Evolutionary conservation across 2,329 filamentous ascomycete genomes (phyloP).

Genomic region (Beauveria caledonica): DNA sequence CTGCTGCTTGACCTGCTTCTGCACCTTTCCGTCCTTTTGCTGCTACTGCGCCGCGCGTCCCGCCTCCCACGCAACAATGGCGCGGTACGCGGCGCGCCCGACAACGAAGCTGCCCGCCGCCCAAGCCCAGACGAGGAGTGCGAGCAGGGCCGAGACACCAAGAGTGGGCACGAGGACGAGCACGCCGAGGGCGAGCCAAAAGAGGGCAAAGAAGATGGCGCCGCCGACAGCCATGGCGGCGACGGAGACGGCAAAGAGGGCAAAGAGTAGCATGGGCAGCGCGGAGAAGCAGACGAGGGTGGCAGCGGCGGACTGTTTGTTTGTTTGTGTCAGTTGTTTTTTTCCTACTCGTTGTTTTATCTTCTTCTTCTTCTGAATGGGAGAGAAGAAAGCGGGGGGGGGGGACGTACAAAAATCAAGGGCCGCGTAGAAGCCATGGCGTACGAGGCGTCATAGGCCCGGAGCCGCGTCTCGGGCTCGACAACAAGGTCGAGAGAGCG

Average conservation of each 20-base stretch:
- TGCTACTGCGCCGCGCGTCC: not conserved
- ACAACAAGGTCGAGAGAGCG: constrained; percentile 43
- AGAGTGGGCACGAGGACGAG: constrained; percentile 61
- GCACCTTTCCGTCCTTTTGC: not conserved
- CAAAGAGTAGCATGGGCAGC: constrained; percentile 61
- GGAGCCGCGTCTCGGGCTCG: constrained; percentile 51
- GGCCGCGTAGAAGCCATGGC: constrained; percentile 57
- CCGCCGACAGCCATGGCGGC: constrained; percentile 53
- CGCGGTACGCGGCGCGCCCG: constrained; percentile 38
- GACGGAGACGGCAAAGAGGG: constrained; percentile 55
- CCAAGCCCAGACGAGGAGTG: constrained; percentile 60
- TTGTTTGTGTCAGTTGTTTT: not conserved
- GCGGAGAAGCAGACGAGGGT: constrained; percentile 57
- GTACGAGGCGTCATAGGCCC: constrained; percentile 43
- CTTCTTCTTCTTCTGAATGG: not conserved
- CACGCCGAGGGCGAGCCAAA: constrained; percentile 59
- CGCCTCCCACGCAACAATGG: constrained; percentile 18
- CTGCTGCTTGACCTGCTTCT: not conserved
- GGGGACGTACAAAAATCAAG: constrained; percentile 55
- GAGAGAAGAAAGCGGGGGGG: not conserved
- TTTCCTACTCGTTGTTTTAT: too few relatives aligned
- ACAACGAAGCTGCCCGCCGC: constrained; percentile 50
- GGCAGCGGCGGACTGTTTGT: constrained; percentile 54
- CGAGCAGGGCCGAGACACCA: constrained; percentile 55
- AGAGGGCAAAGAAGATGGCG: constrained; percentile 57